Conservation (phyloP, 257 asterid genomes). For the Salvia miltiorrhiza region DNA sequence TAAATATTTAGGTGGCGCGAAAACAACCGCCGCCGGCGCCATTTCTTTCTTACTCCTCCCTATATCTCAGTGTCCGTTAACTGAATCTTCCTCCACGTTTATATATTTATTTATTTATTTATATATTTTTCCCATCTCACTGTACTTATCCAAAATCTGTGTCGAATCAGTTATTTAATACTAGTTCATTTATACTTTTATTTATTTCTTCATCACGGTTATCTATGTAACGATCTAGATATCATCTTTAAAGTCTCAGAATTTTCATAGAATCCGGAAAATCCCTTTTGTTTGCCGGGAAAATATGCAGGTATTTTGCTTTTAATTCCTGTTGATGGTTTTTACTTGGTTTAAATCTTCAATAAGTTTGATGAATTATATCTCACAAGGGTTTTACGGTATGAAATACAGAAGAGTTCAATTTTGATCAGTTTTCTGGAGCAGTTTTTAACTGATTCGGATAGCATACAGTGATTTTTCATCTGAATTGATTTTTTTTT, state of each 20-base stretch:
- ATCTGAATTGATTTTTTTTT: neutral
- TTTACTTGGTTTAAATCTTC: constrained; percentile 5
- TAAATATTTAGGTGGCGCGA: constrained; percentile 56
- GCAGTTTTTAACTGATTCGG: neutral
- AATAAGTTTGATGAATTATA: neutral
- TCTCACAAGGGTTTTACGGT: neutral
- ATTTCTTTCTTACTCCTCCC: constrained; percentile 19
- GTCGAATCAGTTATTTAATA: neutral
- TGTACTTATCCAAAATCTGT: neutral
- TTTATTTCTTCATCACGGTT: neutral
- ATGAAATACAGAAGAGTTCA: neutral
- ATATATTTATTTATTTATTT: neutral
- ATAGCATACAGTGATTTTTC: neutral
- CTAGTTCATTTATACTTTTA: neutral
- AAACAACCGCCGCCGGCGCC: constrained; percentile 37
- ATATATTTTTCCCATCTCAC: neutral
- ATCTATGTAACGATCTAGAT: neutral
- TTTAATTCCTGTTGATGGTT: neutral
- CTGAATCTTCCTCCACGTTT: constrained; percentile 26
- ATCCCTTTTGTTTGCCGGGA: constrained; percentile 16
- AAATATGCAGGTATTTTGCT: constrained; percentile 22
- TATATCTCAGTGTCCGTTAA: constrained; percentile 19
- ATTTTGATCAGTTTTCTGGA: neutral
- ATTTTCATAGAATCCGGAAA: constrained; percentile 7
- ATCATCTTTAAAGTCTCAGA: neutral